Evolutionary conservation across 2,329 filamentous ascomycete genomes (phyloP), one percentile per base, ranked within the genome.

Genomic region (Fusarium sambucinum): DNA sequence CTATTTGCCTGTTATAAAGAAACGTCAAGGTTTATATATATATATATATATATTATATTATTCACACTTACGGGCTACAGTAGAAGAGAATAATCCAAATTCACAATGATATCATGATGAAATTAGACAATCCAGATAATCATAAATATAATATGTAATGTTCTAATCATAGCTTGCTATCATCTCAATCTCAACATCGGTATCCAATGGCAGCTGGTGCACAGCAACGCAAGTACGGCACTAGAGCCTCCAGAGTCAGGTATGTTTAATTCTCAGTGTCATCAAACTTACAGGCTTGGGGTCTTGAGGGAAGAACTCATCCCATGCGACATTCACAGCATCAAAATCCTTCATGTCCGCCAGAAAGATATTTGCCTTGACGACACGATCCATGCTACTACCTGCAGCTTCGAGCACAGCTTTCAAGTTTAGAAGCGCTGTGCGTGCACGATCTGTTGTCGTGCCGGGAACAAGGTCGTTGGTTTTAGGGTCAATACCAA

Each of bases 141-240:
- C n/a, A n/a, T n/a, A n/a, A n/a, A n/a, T n/a, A n/a, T n/a, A n/a
- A n/a, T n/a, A n/a, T n/a, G n/a, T n/a, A n/a, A n/a, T n/a, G n/a
- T n/a, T n/a, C n/a, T n/a, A n/a, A n/a, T 29, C 3, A 19, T 46
- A 56, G 30, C 38, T 62, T 23, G 38, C 50, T 13, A n/a, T 51
- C 13, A 56, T 21, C 21, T 64, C 59, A 35, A 63, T 58, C 23
- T 64, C 61, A 12, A 64, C 59, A 38, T 58, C 61, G 1, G 59
- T 64, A 3, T 29, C 13, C 6, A 48, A 13, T 17, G 53, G 59
- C 0, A 64, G 27, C 14, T 59, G 45, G 3, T 64, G 27, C 3
- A 63, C 46, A 35, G 61, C 59, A 5, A 63, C 52, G 13, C 52
- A 53, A 1, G 52, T 63, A 0, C 59, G 41, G 17, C 51, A 63